Conservation (phyloP, 2,329 filamentous ascomycete species). For the Lachnellula willkommii region DNA sequence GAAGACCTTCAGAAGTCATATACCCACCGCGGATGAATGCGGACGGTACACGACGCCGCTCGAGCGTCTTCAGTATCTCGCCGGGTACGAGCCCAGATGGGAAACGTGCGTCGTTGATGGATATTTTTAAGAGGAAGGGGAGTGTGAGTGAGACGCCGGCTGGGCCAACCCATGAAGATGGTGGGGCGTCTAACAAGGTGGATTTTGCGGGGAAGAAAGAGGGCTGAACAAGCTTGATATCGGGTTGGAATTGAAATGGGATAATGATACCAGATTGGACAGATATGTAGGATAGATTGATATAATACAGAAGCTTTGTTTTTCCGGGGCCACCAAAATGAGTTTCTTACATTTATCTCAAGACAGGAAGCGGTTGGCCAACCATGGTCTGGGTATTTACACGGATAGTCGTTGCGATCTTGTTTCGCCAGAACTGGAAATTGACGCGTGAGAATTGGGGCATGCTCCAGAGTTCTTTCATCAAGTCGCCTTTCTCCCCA, state of each 20-base stretch:
- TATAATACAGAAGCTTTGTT: neutral
- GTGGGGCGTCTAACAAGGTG: constrained; percentile 6
- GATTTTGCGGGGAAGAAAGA: constrained; percentile 2
- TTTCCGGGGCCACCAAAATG: neutral
- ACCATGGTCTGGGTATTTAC: neutral
- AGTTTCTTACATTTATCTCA: neutral
- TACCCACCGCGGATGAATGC: constrained; percentile 17
- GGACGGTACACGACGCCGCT: constrained; percentile 19
- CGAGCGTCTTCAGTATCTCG: constrained; percentile 19
- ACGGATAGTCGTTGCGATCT: constrained; percentile 14
- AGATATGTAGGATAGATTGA: neutral
- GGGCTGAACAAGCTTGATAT: neutral
- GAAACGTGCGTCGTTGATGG: constrained; percentile 15
- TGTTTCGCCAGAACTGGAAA: constrained; percentile 22
- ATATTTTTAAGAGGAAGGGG: constrained; percentile 16
- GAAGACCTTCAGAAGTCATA: constrained; percentile 28
- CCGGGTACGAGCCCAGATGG: constrained; percentile 14
- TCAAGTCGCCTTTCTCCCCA: constrained; percentile 15
- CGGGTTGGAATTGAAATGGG: neutral
- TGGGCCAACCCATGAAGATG: neutral
- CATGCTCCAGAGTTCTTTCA: constrained; percentile 25
- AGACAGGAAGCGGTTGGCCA: neutral
- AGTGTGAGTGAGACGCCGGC: neutral
- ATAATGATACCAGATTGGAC: neutral
- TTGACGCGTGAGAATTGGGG: constrained; percentile 24